These are phyloP conservation scores for Magnolia changhungtana DNA, from an alignment of 164 flowering plant genomes.

Conservation along the genomic window DNA sequence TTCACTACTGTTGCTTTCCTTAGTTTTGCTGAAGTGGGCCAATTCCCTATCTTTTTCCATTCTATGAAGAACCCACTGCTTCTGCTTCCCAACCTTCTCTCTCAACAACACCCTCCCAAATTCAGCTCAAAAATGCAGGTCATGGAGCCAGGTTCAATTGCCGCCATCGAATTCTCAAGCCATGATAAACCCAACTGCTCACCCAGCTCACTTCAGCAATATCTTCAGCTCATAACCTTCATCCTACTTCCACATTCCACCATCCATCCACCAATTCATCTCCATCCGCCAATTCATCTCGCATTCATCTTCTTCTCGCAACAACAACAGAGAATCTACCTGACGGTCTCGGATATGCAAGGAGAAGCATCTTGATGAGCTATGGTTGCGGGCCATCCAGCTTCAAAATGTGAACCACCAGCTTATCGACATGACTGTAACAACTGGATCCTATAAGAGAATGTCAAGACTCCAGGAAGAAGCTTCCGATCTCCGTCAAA, in stretches of 20 bases:
- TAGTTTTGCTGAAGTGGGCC: no score
- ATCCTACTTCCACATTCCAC: constrained; percentile 16
- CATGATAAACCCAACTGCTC: constrained; percentile 20
- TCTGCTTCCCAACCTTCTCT: no score
- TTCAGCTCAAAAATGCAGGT: neutral
- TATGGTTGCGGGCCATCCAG: constrained; percentile 81
- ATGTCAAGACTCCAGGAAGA: constrained; percentile 2
- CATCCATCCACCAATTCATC: constrained; percentile 26
- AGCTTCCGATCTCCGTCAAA: constrained; percentile 1
- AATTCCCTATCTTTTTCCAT: no score
- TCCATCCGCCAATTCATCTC: constrained; percentile 22
- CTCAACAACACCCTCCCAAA: neutral
- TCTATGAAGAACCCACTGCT: no score
- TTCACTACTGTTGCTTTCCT: no score
- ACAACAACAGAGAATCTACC: constrained; percentile 79
- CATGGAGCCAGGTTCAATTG: constrained; percentile 32
- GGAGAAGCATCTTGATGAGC: constrained; percentile 87
- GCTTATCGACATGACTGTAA: constrained; percentile 69
- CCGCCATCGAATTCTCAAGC: constrained; percentile 28
- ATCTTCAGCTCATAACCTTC: constrained; percentile 22
- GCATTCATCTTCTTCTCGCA: constrained; percentile 1
- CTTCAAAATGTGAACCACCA: constrained; percentile 71
- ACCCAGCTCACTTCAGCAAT: constrained; percentile 25
- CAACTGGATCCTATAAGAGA: constrained; percentile 33
- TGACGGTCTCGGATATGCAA: constrained; percentile 88